These are phyloP conservation scores for Mrakia hoshinonis DNA, from an alignment of 768 basidiomycete genomes.

Conservation along the genomic window DNA sequence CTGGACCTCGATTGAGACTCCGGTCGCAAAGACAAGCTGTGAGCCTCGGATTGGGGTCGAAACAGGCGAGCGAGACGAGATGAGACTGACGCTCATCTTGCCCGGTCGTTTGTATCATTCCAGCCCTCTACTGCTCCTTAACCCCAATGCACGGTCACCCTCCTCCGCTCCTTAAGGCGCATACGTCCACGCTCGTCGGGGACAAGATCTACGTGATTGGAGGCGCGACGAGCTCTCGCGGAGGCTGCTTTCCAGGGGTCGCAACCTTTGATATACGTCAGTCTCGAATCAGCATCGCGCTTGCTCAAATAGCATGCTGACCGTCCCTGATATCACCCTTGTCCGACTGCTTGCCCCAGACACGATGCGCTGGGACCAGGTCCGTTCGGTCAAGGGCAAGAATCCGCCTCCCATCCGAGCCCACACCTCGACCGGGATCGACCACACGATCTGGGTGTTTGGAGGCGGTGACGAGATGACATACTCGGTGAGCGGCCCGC, in stretches of 20 bases:
- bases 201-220: conserved; percentile 22
- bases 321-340: not conserved
- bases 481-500: conserved; percentile 51
- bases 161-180: conserved; percentile 21
- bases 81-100: not conserved
- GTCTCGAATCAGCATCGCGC: not conserved
- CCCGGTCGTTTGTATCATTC: not conserved
- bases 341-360: not conserved
- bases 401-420: conserved; percentile 45
- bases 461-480: conserved; percentile 75
- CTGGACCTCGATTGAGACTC: not conserved
- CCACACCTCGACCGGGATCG: conserved; percentile 74
- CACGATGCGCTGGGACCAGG: conserved; percentile 16
- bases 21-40: conserved; percentile 14
- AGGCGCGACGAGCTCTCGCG: not conserved
- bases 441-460: conserved; percentile 73
- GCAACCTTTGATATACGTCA: conserved; percentile 17
- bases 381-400: not conserved
- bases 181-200: conserved; percentile 22
- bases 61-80: not conserved
- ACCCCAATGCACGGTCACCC: conserved; percentile 2
- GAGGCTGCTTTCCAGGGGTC: conserved; percentile 23
- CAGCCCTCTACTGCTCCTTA: conserved; percentile 18
- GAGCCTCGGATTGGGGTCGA: not conserved
- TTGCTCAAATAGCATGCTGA: not conserved